Evolutionary conservation across 352 stramenopile species (phyloP), one percentile per base, ranked within the genome.

Genomic region (Globisporangium paddicum): DNA sequence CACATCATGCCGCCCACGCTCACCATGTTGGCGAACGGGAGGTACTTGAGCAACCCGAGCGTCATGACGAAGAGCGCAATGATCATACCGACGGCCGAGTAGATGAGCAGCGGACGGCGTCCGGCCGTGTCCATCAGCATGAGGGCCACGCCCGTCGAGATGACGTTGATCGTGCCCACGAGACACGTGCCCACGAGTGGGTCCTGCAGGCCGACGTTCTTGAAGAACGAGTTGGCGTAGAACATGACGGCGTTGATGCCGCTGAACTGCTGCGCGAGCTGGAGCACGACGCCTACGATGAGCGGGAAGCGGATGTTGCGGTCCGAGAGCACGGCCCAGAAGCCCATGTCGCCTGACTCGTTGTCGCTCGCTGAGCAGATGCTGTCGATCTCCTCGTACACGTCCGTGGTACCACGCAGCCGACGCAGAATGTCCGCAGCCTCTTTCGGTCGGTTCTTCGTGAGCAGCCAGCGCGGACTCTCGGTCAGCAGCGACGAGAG

Each of bases 201-300:
- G 52, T 90, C 75, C 61, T 84, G 68, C 25, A 90, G 61, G 5
- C 80, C 76, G 10, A 88, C 80, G 49, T 81, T 86, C 60, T 86
- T 75, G 55, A 90, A 90, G 54, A 90, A 90, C 37, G 73, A 84
- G 51, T 75, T 90, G 4, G 80, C 78, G 58, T 90, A 90, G 63
- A 88, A 90, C 80, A 90, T 90, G 52, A 90, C 80, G 44, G 80
- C 80, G 50, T 90, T 90, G 52, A 90, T 90, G 19, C 80, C 80
- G 19, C 73, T 84, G 49, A 90, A 82, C 64, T 90, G 80, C 55
- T 90, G 80, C 48, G 76, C 73, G 30, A 90, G 34, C 62, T 90
- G 80, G 45, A 90, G 62, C 55, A 78, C 71, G 16, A 90, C 66
- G 19, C 78, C 80, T 7, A 75, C 73, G 21, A 90, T 69, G 14